A percentile compares a stretch with the other conserved stretches of the same genome.
Conservation (phyloP, 805 yeast species). For the Metschnikowia henanensis region DNA sequence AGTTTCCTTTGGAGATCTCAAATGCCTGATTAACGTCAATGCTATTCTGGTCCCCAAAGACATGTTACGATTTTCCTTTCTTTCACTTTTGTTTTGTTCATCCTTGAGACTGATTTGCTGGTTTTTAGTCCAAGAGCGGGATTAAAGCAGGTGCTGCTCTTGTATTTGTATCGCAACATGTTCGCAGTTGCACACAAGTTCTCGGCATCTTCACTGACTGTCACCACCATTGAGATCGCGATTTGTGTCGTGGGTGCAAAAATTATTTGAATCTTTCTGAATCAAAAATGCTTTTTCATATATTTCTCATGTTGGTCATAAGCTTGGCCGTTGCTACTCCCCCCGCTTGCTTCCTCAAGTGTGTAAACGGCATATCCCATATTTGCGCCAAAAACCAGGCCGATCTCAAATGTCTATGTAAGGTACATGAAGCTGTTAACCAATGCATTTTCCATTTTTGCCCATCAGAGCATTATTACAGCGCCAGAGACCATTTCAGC, state of each 20-base stretch:
- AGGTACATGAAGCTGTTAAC: constrained; percentile 34
- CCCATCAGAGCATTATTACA: constrained; percentile 41
- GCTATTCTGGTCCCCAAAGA: too few species aligned
- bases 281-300: constrained; percentile 7
- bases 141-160: too few species aligned
- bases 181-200: neutral
- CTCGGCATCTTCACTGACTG: neutral
- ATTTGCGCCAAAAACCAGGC: constrained; percentile 31
- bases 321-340: constrained; percentile 37
- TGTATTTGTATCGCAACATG: neutral
- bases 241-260: constrained; percentile 16
- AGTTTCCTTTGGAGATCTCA: too few species aligned
- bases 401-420: constrained; percentile 44
- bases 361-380: constrained; percentile 38
- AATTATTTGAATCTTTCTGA: neutral
- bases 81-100: too few species aligned
- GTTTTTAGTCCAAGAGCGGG: too few species aligned
- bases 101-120: too few species aligned
- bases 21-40: too few species aligned
- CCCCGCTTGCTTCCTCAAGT: constrained; percentile 50
- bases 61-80: too few species aligned
- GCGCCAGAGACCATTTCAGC: constrained; percentile 49
- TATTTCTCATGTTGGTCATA: constrained; percentile 4
- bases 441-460: constrained; percentile 49
- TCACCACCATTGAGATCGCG: constrained; percentile 4